A percentile compares a stretch with the other conserved stretches of the same genome.
These are phyloP conservation scores for Amesomyces nigricolor DNA, from an alignment of 2,329 filamentous ascomycete genomes.

Conservation along the genomic window DNA sequence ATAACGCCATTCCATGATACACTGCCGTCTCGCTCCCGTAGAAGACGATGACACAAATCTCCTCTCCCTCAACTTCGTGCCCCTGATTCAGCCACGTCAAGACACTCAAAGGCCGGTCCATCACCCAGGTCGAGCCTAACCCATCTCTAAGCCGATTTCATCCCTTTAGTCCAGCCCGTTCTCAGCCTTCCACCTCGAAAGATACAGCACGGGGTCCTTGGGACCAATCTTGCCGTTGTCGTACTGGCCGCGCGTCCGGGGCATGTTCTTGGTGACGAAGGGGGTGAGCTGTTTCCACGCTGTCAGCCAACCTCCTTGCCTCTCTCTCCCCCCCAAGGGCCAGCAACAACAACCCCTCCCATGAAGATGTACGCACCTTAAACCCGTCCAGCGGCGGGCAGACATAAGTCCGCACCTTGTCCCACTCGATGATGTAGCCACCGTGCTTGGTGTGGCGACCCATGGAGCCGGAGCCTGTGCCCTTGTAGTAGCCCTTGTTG, in stretches of 20 bases:
- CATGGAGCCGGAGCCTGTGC: constrained; percentile 82
- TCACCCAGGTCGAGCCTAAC: no score
- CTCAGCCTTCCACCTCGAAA: constrained; percentile 61
- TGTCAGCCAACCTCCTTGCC: background rate
- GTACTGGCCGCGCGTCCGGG: constrained; percentile 48
- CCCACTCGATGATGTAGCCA: constrained; percentile 76
- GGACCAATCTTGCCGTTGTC: constrained; percentile 45
- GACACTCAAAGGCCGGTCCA: no score
- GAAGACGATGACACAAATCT: no score
- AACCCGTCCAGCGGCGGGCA: constrained; percentile 68
- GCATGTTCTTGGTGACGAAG: constrained; percentile 63
- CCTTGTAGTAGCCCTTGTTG: constrained; percentile 95
- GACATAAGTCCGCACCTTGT: constrained; percentile 85
- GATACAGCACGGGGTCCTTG: constrained; percentile 55
- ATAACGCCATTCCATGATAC: no score
- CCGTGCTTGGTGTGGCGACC: constrained; percentile 79
- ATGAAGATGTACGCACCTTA: constrained; percentile 50
- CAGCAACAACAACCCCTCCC: background rate
- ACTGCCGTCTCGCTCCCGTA: no score
- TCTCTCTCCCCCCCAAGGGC: background rate
- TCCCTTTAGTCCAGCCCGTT: constrained; percentile 53
- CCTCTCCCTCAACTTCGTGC: no score
- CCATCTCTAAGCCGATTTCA: no score
- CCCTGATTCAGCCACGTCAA: no score
- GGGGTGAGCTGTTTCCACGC: constrained; percentile 61